Percentiles rank a stretch among this genome's conserved stretches.
Evolutionary conservation across 305 asterid genomes (phyloP).

Genomic region (Striga hermonthica): DNA sequence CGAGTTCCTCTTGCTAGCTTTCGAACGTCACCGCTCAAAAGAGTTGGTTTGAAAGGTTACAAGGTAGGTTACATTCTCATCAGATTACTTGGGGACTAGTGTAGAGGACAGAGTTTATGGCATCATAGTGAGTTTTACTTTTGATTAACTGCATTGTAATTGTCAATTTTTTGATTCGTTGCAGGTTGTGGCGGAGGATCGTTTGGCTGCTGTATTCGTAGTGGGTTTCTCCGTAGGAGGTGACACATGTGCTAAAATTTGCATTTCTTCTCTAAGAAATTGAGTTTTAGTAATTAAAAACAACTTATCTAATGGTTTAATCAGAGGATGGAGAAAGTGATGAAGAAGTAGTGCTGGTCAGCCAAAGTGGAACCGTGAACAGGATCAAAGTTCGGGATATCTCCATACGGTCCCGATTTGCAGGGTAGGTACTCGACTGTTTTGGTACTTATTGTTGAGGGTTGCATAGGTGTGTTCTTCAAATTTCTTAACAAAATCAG

Average conservation of each 20-base stretch:
- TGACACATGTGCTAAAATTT: constrained; percentile 28
- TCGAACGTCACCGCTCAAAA: constrained; percentile 62
- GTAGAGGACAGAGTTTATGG: neutral
- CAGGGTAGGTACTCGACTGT: constrained; percentile 49
- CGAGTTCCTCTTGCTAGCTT: constrained; percentile 88
- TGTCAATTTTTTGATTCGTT: constrained; percentile 25
- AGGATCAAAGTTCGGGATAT: constrained; percentile 92
- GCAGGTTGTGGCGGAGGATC: constrained; percentile 77
- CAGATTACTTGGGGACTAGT: no score
- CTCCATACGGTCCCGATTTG: constrained; percentile 88
- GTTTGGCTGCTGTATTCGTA: constrained; percentile 81
- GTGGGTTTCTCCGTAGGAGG: constrained; percentile 91
- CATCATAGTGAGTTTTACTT: constrained; percentile 16
- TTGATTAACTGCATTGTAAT: constrained; percentile 1
- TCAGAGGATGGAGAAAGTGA: constrained; percentile 95
- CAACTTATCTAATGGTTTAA: constrained; percentile 23
- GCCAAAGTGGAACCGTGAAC: constrained; percentile 98
- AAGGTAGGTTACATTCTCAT: constrained; percentile 46
- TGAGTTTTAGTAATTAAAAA: constrained; percentile 18
- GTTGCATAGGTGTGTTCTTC: neutral
- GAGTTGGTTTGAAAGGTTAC: constrained; percentile 86
- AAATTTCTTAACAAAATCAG: neutral
- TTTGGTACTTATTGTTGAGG: neutral
- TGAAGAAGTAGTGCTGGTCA: constrained; percentile 93
- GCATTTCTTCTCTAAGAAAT: constrained; percentile 6